phyloP scores from a whole-genome alignment of 2,329 filamentous ascomycete species.

The Epichloe gansuensis region DNA sequence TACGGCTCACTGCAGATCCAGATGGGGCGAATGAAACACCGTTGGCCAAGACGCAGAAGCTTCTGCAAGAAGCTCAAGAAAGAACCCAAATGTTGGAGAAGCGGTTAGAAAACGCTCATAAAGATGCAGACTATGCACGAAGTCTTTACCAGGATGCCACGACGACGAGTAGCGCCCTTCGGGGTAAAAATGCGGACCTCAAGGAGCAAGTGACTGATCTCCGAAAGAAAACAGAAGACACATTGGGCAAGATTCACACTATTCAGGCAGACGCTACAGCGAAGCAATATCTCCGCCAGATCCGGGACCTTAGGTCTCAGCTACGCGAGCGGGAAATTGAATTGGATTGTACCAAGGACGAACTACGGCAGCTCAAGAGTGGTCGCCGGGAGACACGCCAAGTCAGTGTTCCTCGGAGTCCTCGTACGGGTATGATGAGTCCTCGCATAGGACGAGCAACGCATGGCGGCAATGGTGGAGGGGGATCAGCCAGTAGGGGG shows the following conservation, averaged over 20 bases:
- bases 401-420: conserved; percentile 44
- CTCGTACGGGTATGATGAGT: conserved; percentile 40
- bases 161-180: conserved; percentile 30
- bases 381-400: conserved; percentile 43
- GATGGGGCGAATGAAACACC: conserved; percentile 14
- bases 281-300: conserved; percentile 23
- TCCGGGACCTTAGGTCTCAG: conserved; percentile 27
- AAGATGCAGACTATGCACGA: conserved; percentile 43
- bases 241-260: conserved; percentile 33
- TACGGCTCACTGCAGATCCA: conserved; percentile 15
- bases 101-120: conserved; percentile 27
- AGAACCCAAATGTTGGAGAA: conserved; percentile 29
- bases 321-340: conserved; percentile 39
- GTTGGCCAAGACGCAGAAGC: conserved; percentile 16
- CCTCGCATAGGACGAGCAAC: conserved; percentile 25
- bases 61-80: conserved; percentile 24
- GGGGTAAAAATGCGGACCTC: conserved; percentile 33
- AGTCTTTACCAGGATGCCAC: conserved; percentile 47
- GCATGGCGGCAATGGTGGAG: conserved; percentile 8
- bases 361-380: conserved; percentile 34
- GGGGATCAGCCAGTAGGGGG: conserved; percentile 32
- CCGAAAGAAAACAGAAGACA: conserved; percentile 28
- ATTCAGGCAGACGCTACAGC: conserved; percentile 27
- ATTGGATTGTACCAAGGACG: conserved; percentile 33
- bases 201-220: conserved; percentile 28